Base-by-base conservation (phyloP, 805 yeast species). In the Saccharomycopsis sp. region DNA sequence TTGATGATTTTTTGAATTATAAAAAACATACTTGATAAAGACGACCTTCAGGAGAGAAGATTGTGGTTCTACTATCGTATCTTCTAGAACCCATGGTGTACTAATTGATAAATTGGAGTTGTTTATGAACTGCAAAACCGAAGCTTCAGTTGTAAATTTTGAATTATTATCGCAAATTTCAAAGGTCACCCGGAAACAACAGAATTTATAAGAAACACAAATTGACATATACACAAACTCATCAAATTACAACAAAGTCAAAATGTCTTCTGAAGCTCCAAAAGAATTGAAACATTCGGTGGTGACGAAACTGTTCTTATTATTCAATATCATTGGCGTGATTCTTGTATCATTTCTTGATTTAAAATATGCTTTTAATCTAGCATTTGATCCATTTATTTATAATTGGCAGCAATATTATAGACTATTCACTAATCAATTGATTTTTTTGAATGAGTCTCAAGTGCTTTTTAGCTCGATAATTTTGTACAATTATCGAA, bases 51-150 rank as follows among this genome's bases (percentile, higher is more conserved):
- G 99, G 99, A 30, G 97, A 89, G 66, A 92, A 92, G 56, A 92
- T 94, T 3, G 98, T 92, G 38, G 99, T 92, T 72, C 99, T 77
- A 47, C 95, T 82, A 65, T 92, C 99, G 86, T 92, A 92, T 74
- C 99, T 79, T 81, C 97, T 82, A 52, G 96, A 85, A 14, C 78
- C 77, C 78, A 72, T 72, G n/a, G n/a, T n/a, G n/a, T n/a, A n/a
- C n/a, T n/a, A n/a, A n/a, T n/a, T n/a, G n/a, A n/a, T n/a, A n/a
- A n/a, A n/a, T n/a, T n/a, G n/a, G n/a, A n/a, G n/a, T n/a, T n/a
- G n/a, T n/a, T n/a, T n/a, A n/a, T n/a, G n/a, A n/a, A n/a, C n/a
- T n/a, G n/a, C n/a, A n/a, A n/a, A n/a, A n/a, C n/a, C n/a, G n/a
- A n/a, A n/a, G n/a, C n/a, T n/a, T n/a, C n/a, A n/a, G n/a, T n/a